phyloP scores from a whole-genome alignment of 768 basidiomycete species.

The Lentinula edodes region DNA sequence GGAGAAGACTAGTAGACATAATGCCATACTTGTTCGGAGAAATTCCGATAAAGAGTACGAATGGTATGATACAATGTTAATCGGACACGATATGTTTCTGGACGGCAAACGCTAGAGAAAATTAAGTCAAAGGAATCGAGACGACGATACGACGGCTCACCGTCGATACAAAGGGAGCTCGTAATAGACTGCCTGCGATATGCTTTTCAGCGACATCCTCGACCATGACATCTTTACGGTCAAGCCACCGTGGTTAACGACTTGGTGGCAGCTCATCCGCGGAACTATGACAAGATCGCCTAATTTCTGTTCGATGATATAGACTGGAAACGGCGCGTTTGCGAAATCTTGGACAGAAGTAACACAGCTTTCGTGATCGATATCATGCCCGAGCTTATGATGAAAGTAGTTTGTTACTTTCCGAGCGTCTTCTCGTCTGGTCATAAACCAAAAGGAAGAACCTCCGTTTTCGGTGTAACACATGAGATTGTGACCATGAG shows the following conservation, averaged over 20 bases:
- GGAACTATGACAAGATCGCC: constrained; percentile 83
- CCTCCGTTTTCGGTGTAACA: constrained; percentile 69
- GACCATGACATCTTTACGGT: constrained; percentile 87
- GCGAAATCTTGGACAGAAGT: constrained; percentile 59
- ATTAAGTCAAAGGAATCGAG: not conserved
- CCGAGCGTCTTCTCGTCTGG: constrained; percentile 50
- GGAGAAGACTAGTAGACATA: not conserved
- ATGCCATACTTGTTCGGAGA: not conserved
- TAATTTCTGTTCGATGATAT: constrained; percentile 63
- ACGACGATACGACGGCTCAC: constrained; percentile 28
- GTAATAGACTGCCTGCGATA: constrained; percentile 55
- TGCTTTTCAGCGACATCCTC: constrained; percentile 66
- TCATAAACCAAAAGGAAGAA: constrained; percentile 87
- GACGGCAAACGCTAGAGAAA: constrained; percentile 63
- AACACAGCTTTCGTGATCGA: constrained; percentile 72
- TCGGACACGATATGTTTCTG: constrained; percentile 74
- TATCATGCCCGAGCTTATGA: constrained; percentile 40
- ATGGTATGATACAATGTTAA: constrained; percentile 55
- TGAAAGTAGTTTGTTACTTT: constrained; percentile 57
- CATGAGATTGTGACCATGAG: constrained; percentile 85
- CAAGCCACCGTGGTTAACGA: constrained; percentile 74
- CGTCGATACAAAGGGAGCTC: constrained; percentile 79
- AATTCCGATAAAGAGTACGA: not conserved
- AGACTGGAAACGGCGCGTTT: constrained; percentile 63
- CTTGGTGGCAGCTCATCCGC: constrained; percentile 78